phyloP scores from a whole-genome alignment of 1,284 basidiomycete genomes.

The Puccinia novopanici region DNA sequence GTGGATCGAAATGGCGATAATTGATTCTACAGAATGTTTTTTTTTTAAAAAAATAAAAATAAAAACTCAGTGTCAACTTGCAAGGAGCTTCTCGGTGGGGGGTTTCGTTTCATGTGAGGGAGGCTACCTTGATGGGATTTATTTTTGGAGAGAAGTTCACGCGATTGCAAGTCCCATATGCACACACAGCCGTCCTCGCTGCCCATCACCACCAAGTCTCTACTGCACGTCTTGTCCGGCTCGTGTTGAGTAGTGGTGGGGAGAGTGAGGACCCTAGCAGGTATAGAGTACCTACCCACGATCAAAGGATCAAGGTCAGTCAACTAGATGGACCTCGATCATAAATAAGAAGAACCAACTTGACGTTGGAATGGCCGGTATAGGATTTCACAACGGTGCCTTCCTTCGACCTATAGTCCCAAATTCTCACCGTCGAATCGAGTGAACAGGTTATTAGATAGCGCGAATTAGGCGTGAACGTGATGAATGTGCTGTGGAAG shows the following conservation, averaged over 20 bases:
- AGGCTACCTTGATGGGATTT: no score
- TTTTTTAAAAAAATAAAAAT: no score
- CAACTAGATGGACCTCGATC: no score
- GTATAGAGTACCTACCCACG: conserved; percentile 49
- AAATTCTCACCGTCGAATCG: conserved; percentile 86
- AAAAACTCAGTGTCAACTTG: no score
- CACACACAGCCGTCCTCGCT: conserved; percentile 86
- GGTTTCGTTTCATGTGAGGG: no score
- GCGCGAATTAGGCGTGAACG: conserved; percentile 86
- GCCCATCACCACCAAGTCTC: conserved; percentile 76
- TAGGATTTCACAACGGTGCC: conserved; percentile 81
- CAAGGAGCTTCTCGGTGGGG: no score
- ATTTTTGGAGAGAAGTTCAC: conserved; percentile 73
- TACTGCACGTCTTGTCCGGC: no score
- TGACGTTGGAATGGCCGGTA: conserved; percentile 76
- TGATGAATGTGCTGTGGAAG: conserved; percentile 68
- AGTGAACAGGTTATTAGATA: conserved; percentile 86
- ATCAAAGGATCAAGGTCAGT: no score
- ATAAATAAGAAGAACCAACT: conserved; percentile 61
- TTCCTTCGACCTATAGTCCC: conserved; percentile 88
- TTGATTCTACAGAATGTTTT: no score
- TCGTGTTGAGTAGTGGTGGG: conserved; percentile 50
- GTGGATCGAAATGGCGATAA: conserved; percentile 63
- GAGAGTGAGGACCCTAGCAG: conserved; percentile 27
- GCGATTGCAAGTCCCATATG: conserved; percentile 86